Percentiles rank a stretch among this genome's conserved stretches.
Conservation (phyloP, 1,139 yeast genomes). For the Sporopachydermia cereana region DNA sequence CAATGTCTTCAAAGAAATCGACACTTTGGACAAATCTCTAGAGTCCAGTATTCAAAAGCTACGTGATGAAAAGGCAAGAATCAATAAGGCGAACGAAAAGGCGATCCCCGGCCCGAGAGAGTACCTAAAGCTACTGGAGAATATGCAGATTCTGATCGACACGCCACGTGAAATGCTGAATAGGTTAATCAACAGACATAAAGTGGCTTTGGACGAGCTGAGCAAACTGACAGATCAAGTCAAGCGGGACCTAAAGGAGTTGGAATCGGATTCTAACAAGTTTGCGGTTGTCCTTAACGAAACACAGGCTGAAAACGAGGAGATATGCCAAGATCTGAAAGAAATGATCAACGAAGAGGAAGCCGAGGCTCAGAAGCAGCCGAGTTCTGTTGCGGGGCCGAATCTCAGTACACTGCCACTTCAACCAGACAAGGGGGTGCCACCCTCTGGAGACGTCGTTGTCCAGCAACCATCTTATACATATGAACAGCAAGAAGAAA, state of each 20-base stretch:
- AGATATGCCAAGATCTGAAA: conserved; percentile 35
- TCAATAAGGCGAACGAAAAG: conserved; percentile 10
- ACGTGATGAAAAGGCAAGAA: conserved; percentile 8
- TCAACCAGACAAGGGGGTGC: conserved; percentile 8
- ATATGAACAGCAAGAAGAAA: too few relatives aligned
- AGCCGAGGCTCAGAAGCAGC: too few relatives aligned
- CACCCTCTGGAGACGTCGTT: conserved; percentile 1
- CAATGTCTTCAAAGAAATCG: not conserved
- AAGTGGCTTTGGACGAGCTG: conserved; percentile 31
- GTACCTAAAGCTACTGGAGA: conserved; percentile 10
- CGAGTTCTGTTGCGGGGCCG: conserved; percentile 13
- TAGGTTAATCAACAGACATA: conserved; percentile 30
- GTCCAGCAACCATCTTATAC: conserved; percentile 4
- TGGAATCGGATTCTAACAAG: conserved; percentile 32
- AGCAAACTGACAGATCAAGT: conserved; percentile 31
- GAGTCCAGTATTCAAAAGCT: conserved; percentile 14
- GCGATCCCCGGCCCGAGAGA: conserved; percentile 15
- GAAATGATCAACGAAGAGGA: conserved; percentile 29
- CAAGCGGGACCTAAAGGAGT: conserved; percentile 33
- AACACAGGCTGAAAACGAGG: conserved; percentile 27
- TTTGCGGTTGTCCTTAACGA: conserved; percentile 22
- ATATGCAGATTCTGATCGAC: conserved; percentile 8
- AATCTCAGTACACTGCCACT: conserved; percentile 9
- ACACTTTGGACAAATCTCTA: conserved; percentile 26
- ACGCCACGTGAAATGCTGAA: conserved; percentile 19